Percentiles rank a stretch among this genome's conserved stretches.
Evolutionary conservation across 129 eudicot species (phyloP).

Genomic region (Centrapalus pauciflorus): DNA sequence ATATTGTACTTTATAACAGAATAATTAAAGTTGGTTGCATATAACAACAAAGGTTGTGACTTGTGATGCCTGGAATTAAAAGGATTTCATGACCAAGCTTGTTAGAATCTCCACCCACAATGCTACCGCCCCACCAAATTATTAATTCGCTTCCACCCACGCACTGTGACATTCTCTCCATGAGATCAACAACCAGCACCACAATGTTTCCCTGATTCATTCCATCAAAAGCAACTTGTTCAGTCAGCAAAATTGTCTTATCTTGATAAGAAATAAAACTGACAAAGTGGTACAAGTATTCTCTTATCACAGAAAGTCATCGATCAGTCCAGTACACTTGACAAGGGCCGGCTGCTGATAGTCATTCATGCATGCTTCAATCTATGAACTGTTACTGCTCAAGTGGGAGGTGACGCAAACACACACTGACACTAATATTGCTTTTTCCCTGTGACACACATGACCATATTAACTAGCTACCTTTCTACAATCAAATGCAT

Average conservation of each 20-base stretch:
- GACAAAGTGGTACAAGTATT: not conserved
- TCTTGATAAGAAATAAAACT: slow-evolving; percentile 11
- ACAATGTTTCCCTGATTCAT: not conserved
- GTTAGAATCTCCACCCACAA: slow-evolving; percentile 3
- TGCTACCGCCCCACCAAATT: not conserved
- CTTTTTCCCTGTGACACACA: not conserved
- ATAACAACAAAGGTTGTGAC: not conserved
- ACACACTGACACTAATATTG: too few relatives aligned
- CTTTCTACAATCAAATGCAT: not conserved
- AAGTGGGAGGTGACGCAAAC: slow-evolving; percentile 13
- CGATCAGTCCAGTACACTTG: not conserved
- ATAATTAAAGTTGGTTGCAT: not conserved
- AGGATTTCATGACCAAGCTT: too few relatives aligned
- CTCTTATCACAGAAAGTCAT: slow-evolving; percentile 1
- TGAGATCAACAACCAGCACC: slow-evolving; percentile 34
- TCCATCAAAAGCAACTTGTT: slow-evolving; percentile 1
- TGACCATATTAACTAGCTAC: too few relatives aligned
- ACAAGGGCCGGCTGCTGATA: not conserved
- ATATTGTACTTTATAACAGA: not conserved
- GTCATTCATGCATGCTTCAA: not conserved
- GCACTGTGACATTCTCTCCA: slow-evolving; percentile 25
- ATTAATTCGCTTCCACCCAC: slow-evolving; percentile 3
- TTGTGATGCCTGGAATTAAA: too few relatives aligned
- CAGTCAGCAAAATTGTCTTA: slow-evolving; percentile 22
- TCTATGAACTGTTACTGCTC: slow-evolving; percentile 12